Evolutionary conservation across 83 land plant species (phyloP).

Genomic region (Thuja plicata): DNA sequence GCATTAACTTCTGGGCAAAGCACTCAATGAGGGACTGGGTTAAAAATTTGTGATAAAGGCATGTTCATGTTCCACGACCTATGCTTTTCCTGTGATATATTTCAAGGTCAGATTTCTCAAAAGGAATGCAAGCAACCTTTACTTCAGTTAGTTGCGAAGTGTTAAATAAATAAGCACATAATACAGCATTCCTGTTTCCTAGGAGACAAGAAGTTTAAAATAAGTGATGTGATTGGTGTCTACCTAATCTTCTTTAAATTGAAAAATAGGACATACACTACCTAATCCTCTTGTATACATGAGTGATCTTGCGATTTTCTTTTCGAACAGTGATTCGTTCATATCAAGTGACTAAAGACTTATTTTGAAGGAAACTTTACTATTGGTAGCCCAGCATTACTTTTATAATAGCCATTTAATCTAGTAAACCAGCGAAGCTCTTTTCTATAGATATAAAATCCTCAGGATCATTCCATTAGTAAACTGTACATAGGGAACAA

Average conservation of each 20-base stretch:
- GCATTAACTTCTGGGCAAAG: background rate
- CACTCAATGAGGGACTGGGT: background rate
- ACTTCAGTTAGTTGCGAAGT: background rate
- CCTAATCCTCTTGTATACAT: background rate
- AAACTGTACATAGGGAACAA: background rate
- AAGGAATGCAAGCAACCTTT: background rate
- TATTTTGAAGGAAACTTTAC: background rate
- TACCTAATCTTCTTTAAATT: background rate
- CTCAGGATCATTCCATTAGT: background rate
- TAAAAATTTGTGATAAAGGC: background rate
- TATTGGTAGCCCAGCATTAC: background rate
- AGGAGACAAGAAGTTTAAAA: background rate
- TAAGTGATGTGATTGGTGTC: background rate
- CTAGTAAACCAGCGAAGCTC: background rate
- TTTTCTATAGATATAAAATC: background rate
- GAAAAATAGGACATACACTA: background rate
- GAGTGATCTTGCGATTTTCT: background rate
- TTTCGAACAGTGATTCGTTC: background rate
- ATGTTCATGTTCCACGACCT: background rate
- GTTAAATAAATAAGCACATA: background rate
- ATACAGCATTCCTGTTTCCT: background rate
- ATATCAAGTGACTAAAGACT: background rate
- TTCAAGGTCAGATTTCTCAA: background rate
- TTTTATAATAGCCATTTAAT: background rate
- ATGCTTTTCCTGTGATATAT: background rate